Evolutionary conservation across 169 alveolate genomes (phyloP), one percentile per base, ranked within the genome.

Genomic region (Plasmodium coatneyi): DNA sequence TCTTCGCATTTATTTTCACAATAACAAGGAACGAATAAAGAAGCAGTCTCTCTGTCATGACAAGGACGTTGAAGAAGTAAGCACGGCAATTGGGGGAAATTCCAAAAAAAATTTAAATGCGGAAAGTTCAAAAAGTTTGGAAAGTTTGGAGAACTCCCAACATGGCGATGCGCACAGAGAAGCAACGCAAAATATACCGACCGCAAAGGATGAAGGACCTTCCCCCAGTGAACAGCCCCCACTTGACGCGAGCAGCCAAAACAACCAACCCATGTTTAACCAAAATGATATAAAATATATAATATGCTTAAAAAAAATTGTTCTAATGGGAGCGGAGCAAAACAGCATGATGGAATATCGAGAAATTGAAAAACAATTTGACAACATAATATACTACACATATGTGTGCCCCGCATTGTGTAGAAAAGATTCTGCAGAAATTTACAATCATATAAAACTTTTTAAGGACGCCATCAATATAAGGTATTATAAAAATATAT

Each of bases 281-380:
- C 46, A 54, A 87, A 79, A 79, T 54, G 82, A 87, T 70, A 79
- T 87, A 87, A 25, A 78, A 46, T 87, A 87, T 87, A 32, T 87
- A 60, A 87, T 49, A 78, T 79, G 82, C 71, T 66, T 87, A 34
- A 87, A 87, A 79, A 87, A 87, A 87, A 60, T 87, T 7, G 32
- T 87, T 41, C 32, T 87, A 36, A 87, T 87, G 90, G 93, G 93
- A 36, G 49, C 46, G 30, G 78, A 87, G 46, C 78, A 87, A 79
- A 22, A 78, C 49, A 78, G 71, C 60, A 78, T n/a, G 82, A 78
- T 52, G 7, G 78, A 79, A 60, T 79, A 79, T 78, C 74, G 70
- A 12, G 16, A 78, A 39, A 25, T 79, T 78, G 93, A 87, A 56
- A 56, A 36, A 10, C 43, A 87, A 87, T 87, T 87, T 43, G 89